Base-by-base conservation (phyloP, 345 rosid species). In the Trapa incisa region DNA sequence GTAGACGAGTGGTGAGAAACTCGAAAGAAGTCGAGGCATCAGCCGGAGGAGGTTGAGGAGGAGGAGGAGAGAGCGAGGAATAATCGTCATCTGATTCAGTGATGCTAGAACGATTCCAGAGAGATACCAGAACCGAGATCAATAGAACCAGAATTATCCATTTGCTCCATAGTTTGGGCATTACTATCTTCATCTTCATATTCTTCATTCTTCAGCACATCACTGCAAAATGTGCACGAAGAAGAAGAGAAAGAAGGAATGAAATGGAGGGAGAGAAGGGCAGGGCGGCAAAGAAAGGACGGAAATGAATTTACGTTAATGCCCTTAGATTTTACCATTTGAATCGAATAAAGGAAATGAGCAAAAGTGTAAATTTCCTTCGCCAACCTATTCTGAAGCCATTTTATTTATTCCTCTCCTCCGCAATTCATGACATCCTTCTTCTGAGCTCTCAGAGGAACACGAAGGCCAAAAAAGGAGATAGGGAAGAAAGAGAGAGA, bases 91-190 rank as follows among this genome's bases (percentile, higher is more conserved):
- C 63, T 47, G 3, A 0, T 41, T 2, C 50, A 45, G 47, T 0
- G 70, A 15, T 1, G 47, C 2, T 0, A 33, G 2, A 16, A n/a
- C 68, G 73, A 36, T 9, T 53, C 39, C 68, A 36, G 32, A 53
- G 29, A 4, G 68, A 54, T 7, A 42, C 64, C n/a, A 53, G 52
- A 36, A 71, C 16, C n/a, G 73, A 65, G 64, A 56, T 45, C 53
- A 71, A 0, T 41, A 65, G 65, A 36, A 54, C 67, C 47, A 54
- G 43, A 45, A 71, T 9, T 43, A 71, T 0, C 35, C 73, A 64
- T 57, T 35, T 57, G 53, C 65, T 52, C 53, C 60, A 56, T 48
- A 56, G 50, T n/a, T 12, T 69, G 36, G 65, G 66, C 66, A 45
- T 68, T 14, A 65, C 56, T 35, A 29, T 60, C 65, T 58, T 17